These are phyloP conservation scores for Isabelozyma rhagii DNA, from an alignment of 805 yeast genomes.

Conservation along the genomic window DNA sequence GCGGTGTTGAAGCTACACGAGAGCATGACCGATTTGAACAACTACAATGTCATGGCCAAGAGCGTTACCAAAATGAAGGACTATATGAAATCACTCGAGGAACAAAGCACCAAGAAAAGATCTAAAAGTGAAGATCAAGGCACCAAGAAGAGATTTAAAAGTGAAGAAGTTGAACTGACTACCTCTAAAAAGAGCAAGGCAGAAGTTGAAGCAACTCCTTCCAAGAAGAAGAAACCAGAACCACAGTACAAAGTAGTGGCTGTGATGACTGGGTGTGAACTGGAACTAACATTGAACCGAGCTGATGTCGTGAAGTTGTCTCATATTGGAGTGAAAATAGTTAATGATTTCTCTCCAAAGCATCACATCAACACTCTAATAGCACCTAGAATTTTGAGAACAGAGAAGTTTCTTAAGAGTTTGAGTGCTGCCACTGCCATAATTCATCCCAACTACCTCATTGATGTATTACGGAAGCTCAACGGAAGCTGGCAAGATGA, in stretches of 20 bases:
- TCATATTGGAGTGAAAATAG: slow-evolving; percentile 56
- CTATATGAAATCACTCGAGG: slow-evolving; percentile 33
- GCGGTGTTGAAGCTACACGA: slow-evolving; percentile 67
- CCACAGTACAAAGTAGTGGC: slow-evolving; percentile 42
- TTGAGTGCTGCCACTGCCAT: slow-evolving; percentile 55
- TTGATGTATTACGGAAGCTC: slow-evolving; percentile 34
- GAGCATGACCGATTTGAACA: slow-evolving; percentile 66
- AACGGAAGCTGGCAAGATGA: slow-evolving; percentile 4
- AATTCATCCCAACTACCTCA: slow-evolving; percentile 53
- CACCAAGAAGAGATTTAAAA: slow-evolving; percentile 9
- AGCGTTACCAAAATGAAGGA: slow-evolving; percentile 39
- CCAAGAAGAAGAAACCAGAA: slow-evolving; percentile 11
- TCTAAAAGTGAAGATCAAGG: neutral
- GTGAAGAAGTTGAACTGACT: slow-evolving; percentile 13
- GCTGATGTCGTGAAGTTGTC: slow-evolving; percentile 42
- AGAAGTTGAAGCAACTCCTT: slow-evolving; percentile 5
- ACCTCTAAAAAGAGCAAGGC: slow-evolving; percentile 1
- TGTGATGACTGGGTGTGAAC: slow-evolving; percentile 66
- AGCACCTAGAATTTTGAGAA: slow-evolving; percentile 80
- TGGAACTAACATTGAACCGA: slow-evolving; percentile 31
- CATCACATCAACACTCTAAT: slow-evolving; percentile 48
- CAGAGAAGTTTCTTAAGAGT: slow-evolving; percentile 80
- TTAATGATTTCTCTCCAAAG: slow-evolving; percentile 40
- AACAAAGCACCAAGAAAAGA: slow-evolving; percentile 3
- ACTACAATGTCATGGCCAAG: slow-evolving; percentile 51